Evolutionary conservation across 2,329 filamentous ascomycete genomes (phyloP), one percentile per base, ranked within the genome.

Genomic region (Cladosporium austrohemisphaericum): DNA sequence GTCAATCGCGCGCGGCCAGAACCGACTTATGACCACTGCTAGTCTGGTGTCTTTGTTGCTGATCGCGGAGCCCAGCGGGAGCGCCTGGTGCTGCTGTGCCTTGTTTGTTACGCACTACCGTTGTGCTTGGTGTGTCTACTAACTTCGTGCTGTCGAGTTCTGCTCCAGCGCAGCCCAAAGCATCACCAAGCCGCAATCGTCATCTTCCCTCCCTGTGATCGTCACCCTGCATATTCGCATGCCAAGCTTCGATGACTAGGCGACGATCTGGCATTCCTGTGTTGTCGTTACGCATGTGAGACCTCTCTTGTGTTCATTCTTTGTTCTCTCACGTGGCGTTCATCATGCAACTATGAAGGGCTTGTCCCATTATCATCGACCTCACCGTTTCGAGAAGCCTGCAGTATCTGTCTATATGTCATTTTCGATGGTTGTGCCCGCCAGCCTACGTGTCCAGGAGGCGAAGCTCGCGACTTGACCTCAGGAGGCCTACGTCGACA

Each of bases 211-310:
- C n/a, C n/a, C 22, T 6, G 8, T n/a, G 37, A 40, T 40, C 37
- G 37, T 5, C 35, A 8, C 35, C 23, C 23, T 40, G 37, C 37
- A 40, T 38, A 36, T 36, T 35, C 20, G 32, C 32, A 36, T 28
- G 37, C 37, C 37, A 40, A 40, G 37, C 22, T n/a, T 6, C n/a
- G 23, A 14, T 16, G 23, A 22, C 25, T 23, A 23, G 37, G 2
- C 14, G 37, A 40, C 37, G 37, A 40, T 40, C 37, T 23, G 22
- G 37, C 37, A 28, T 40, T 40, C 37, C 37, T 40, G 37, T 40
- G 37, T 40, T n/a, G n/a, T n/a, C n/a, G n/a, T n/a, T n/a, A n/a
- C n/a, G n/a, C 37, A 40, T 18, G 37, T 28, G 32, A 16, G 16
- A 13, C 16, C 32, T 36, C 9, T 19, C 10, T 23, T 40, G 37